Evolutionary conservation across 1,284 basidiomycete species (phyloP).

Genomic region (Salmacisia buchloeana): DNA sequence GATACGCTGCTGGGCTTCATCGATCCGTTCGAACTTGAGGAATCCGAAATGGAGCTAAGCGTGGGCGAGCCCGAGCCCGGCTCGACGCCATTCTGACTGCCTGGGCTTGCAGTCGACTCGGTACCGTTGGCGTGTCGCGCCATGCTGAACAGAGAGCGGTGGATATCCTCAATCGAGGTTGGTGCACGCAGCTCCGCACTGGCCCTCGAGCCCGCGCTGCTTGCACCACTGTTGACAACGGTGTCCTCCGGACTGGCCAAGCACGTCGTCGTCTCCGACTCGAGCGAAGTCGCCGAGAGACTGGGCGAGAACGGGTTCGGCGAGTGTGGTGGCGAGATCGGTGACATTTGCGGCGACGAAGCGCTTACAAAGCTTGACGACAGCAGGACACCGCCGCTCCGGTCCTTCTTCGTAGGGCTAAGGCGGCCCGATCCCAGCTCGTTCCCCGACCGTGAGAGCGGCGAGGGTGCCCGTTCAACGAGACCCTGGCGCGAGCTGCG

Average conservation of each 20-base stretch:
- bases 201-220: background rate
- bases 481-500: conserved; percentile 16
- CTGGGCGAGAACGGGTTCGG: conserved; percentile 36
- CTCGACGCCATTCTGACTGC: background rate
- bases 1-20: conserved; percentile 29
- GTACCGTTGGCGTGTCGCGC: no score
- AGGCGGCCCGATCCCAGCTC: background rate
- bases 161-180: conserved; percentile 7
- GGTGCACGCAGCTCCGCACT: background rate
- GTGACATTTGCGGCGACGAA: conserved; percentile 34
- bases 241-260: conserved; percentile 14
- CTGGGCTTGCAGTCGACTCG: no score
- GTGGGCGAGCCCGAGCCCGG: conserved; percentile 16
- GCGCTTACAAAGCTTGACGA: conserved; percentile 22
- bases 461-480: conserved; percentile 21
- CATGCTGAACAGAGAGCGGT: conserved; percentile 3
- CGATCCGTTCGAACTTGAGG: background rate
- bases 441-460: conserved; percentile 16
- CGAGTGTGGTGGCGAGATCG: conserved; percentile 30
- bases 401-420: conserved; percentile 22
- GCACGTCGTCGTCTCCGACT: conserved; percentile 31
- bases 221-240: background rate
- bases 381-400: background rate
- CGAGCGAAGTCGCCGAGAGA: conserved; percentile 28
- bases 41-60: conserved; percentile 13